phyloP scores from a whole-genome alignment of 257 asterid species.

The Coffea canephora region DNA sequence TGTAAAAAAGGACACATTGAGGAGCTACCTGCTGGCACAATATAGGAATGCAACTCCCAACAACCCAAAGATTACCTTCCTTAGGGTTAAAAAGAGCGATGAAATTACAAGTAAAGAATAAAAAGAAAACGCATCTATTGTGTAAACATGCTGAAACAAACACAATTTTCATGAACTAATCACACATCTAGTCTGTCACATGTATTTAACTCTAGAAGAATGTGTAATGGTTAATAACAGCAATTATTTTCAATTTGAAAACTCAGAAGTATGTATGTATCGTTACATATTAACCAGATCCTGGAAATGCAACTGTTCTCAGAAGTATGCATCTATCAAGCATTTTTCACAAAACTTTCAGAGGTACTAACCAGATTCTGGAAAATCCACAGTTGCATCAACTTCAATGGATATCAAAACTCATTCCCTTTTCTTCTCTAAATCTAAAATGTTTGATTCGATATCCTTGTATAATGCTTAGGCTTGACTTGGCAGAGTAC shows the following conservation, averaged over 20 bases:
- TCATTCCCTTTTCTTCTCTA: constrained; percentile 39
- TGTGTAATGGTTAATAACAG: not conserved
- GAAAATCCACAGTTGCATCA: constrained; percentile 21
- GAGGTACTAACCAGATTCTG: constrained; percentile 38
- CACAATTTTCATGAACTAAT: not conserved
- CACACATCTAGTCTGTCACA: not conserved
- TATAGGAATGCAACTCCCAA: not conserved
- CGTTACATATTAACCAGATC: too few species aligned
- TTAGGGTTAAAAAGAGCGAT: not conserved
- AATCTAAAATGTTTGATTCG: constrained; percentile 30
- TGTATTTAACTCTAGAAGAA: not conserved
- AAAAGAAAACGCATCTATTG: not conserved
- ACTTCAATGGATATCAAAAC: constrained; percentile 21
- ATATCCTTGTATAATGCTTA: constrained; percentile 54
- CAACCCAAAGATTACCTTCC: not conserved
- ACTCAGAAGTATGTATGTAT: not conserved
- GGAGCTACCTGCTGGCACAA: not conserved
- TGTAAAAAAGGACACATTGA: not conserved
- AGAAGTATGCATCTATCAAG: not conserved
- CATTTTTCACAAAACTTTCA: constrained; percentile 11
- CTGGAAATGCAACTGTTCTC: too few species aligned
- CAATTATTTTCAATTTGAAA: not conserved
- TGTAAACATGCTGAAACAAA: not conserved
- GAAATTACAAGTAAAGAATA: not conserved
- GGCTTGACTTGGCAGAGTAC: constrained; percentile 54